Evolutionary conservation across 257 asterid species (phyloP), one percentile per base, ranked within the genome.

Genomic region (Nicotiana paniculata): DNA sequence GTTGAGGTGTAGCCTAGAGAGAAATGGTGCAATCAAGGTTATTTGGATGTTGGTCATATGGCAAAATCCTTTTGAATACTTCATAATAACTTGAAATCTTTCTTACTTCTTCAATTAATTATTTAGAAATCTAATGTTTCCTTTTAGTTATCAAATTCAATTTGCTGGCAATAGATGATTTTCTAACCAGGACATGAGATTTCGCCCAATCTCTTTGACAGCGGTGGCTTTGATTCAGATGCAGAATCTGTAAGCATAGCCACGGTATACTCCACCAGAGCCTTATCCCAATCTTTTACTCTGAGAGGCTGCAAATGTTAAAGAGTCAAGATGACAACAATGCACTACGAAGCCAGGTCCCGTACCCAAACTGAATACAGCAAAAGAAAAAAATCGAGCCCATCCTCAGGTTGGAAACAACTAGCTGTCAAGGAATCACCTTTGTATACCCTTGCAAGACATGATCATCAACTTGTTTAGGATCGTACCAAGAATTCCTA

Each of bases 211-310:
- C 94, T 86, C 85, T 89, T 83, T 0, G 89, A 78, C 54, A 89
- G 78, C 35, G 97, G 94, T 57, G 85, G 90, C 85, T 93, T 91
- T 77, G 85, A 62, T 67, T 85, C 83, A 80, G 97, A 88, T 17
- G 88, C 67, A 32, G 93, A 72, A 85, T 91, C 95, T 67, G 97
- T 86, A 46, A 96, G 89, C 97, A 93, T 76, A 9, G 98, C 97
- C 46, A 93, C 81, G 4, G 97, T 90, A 91, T 85, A 90, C 79
- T 96, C 99, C 70, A 82, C 93, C 39, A 96, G 92, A 80, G 98
- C 99, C 86, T 57, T 90, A 82, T 96, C 99, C 99, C 99, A 96
- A 85, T 93, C 97, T 86, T 94, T 96, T 77, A 93, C 91, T 88
- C 86, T 93, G 85, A 96, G 81, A 5, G 98, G 97, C 99, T 96